These are phyloP conservation scores for Monosporascus sp. DNA, from an alignment of 2,329 filamentous ascomycete species.

Conservation along the genomic window DNA sequence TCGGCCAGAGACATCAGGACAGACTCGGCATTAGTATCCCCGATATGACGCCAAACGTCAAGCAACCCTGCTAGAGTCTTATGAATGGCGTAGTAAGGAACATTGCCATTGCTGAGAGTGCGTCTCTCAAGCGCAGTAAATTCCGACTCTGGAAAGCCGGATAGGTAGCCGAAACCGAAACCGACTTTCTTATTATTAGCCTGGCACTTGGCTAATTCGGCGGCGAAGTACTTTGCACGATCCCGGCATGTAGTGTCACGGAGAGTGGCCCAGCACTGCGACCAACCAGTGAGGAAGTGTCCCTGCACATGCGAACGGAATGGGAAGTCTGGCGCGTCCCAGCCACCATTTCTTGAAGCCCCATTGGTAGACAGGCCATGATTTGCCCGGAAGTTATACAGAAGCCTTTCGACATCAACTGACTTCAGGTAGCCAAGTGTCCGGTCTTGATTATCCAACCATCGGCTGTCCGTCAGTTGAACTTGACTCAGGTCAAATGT, in stretches of 20 bases:
- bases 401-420: conserved; percentile 39
- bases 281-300: conserved; percentile 45
- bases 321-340: conserved; percentile 49
- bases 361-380: conserved; percentile 42
- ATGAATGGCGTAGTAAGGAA: conserved; percentile 50
- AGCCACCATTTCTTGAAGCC: conserved; percentile 41
- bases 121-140: conserved; percentile 38
- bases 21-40: conserved; percentile 35
- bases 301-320: conserved; percentile 48
- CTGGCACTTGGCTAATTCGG: conserved; percentile 46
- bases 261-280: conserved; percentile 41
- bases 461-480: conserved; percentile 33
- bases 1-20: conserved; percentile 39
- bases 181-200: conserved; percentile 41
- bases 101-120: conserved; percentile 42
- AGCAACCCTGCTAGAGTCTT: conserved; percentile 48
- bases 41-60: conserved; percentile 42
- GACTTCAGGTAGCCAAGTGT: conserved; percentile 41
- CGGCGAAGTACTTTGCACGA: conserved; percentile 40
- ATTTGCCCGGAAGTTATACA: conserved; percentile 43
- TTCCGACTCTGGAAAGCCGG: conserved; percentile 48
- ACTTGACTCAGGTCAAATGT: conserved; percentile 36
- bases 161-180: conserved; percentile 42
- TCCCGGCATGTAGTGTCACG: conserved; percentile 37
- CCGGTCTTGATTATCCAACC: conserved; percentile 39